Conservation (phyloP, 345 rosid genomes). For the Litchi chinensis region DNA sequence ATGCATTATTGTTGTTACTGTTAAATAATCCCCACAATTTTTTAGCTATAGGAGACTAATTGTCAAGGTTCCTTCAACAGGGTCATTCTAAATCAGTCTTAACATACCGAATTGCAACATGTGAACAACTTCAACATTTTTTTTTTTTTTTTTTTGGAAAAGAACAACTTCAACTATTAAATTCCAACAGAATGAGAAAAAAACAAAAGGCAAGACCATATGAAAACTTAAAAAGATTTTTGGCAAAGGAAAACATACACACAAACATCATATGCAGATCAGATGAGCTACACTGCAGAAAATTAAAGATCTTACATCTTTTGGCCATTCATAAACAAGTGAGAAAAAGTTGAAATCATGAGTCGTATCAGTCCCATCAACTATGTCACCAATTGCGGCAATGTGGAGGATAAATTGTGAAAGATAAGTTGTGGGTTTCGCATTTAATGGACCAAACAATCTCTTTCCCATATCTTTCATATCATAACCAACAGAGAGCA, state of each 20-base stretch:
- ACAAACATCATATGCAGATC: slow-evolving; percentile 11
- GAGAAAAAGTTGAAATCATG: slow-evolving; percentile 99
- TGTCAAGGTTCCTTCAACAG: background rate
- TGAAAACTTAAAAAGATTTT: background rate
- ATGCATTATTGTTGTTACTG: background rate
- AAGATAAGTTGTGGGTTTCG: slow-evolving; percentile 81
- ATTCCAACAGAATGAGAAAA: slow-evolving; percentile 9
- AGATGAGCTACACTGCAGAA: slow-evolving; percentile 8
- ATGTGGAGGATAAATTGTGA: slow-evolving; percentile 93
- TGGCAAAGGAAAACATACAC: slow-evolving; percentile 3
- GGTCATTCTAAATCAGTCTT: background rate
- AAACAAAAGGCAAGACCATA: background rate
- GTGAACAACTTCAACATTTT: background rate
- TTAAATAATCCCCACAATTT: background rate
- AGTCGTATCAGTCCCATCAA: slow-evolving; percentile 97
- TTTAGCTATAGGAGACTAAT: background rate
- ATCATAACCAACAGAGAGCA: slow-evolving; percentile 59
- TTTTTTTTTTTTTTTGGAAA: too few relatives aligned
- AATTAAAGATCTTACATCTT: slow-evolving; percentile 70
- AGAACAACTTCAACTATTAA: background rate
- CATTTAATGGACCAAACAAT: slow-evolving; percentile 71
- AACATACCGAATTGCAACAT: background rate
- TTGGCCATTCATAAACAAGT: slow-evolving; percentile 94
- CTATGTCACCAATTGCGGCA: slow-evolving; percentile 98
- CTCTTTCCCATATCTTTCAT: slow-evolving; percentile 75